Evolutionary conservation across 179 eudicot species (phyloP), one percentile per base, ranked within the genome.

Genomic region (Beta lomatogona): DNA sequence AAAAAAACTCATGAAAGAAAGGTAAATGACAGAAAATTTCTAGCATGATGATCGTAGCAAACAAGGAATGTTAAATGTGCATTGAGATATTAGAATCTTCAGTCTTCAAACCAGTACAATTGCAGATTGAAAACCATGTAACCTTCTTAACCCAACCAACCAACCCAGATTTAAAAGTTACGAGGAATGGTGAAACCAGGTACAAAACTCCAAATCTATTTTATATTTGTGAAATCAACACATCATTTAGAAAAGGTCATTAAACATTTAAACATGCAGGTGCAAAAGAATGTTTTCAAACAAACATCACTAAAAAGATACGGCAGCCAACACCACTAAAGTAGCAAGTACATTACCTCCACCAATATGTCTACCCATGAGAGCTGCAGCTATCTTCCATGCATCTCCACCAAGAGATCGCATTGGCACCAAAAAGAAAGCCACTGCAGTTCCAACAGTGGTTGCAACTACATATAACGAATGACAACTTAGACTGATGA

Each of bases 381-480:
- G 88, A 58, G 94, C 97, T 83, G 98, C 92, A 59, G 98, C 97
- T 83, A 93, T 92, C 86, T 92, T 93, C 98, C 98, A 93, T 82
- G 89, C 86, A 83, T 93, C 97, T 82, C 84, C 84, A 78, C 94
- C 98, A 81, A 93, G 97, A 41, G 97, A 86, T 65, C 89, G 88
- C 98, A 93, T 92, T 71, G 98, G 98, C 77, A 93, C 97, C 85
- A 93, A 48, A 81, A 83, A 81, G 84, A 89, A 93, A 28, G 98
- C 98, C 82, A 91, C 88, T 18, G 70, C 80, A 60, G 98, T 93
- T 57, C 98, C 98, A 80, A 90, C 78, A 15, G 88, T 88, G 16
- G 98, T 93, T 63, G 92, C 94, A 84, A 94, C 98, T 94, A 85
- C 82, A 78, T 78, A 67, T 77, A 25, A 79, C 76, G 63, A 73